phyloP scores from a whole-genome alignment of 805 yeast species.

The Kodamaea kaohsiungensis region DNA sequence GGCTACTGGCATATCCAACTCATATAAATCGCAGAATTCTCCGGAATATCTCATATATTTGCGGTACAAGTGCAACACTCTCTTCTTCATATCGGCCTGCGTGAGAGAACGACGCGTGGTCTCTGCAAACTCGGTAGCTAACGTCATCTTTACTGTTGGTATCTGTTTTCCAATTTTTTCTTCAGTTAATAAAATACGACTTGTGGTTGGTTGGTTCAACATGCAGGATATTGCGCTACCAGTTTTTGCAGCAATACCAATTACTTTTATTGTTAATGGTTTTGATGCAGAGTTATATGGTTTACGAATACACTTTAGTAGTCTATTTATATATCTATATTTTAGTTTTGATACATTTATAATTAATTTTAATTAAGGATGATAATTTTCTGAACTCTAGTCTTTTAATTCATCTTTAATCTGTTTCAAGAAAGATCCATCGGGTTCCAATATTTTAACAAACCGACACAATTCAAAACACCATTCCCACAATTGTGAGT shows the following conservation, averaged over 20 bases:
- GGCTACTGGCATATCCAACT: conserved; percentile 75
- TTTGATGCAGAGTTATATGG: not conserved
- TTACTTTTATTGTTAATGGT: too few relatives aligned
- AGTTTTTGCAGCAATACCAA: conserved; percentile 1
- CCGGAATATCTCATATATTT: conserved; percentile 65
- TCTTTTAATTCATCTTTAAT: not conserved
- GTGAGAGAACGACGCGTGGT: conserved; percentile 68
- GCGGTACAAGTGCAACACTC: conserved; percentile 73
- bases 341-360: not conserved
- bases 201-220: conserved; percentile 16
- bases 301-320: not conserved
- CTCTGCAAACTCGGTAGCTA: conserved; percentile 83
- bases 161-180: conserved; percentile 4
- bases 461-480: conserved; percentile 57
- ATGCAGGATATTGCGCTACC: conserved; percentile 6
- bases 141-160: conserved; percentile 42
- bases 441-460: conserved; percentile 48
- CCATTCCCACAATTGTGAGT: conserved; percentile 49
- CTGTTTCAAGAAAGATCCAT: conserved; percentile 3
- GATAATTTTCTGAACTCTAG: not conserved
- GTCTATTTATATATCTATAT: not conserved
- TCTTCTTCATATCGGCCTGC: conserved; percentile 57
- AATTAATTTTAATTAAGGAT: not conserved
- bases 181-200: conserved; percentile 9
- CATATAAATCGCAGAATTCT: conserved; percentile 62